A percentile compares a stretch with the other conserved stretches of the same genome.
Conservation (phyloP, 345 rosid genomes). For the Punica granatum region DNA sequence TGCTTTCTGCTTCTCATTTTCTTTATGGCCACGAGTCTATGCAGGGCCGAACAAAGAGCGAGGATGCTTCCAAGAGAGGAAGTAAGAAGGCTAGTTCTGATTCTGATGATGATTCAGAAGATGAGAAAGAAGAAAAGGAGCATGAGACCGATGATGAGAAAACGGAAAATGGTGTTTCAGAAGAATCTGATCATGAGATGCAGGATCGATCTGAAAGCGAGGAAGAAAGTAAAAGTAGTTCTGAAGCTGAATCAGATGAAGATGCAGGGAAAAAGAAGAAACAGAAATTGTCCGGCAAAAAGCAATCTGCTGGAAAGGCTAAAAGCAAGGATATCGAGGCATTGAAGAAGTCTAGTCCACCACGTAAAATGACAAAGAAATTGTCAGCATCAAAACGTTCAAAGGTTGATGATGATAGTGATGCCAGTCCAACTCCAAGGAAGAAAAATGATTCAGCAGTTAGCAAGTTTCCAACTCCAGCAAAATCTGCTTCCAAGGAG, state of each 20-base stretch:
- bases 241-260: constrained; percentile 76
- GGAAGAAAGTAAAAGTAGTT: constrained; percentile 50
- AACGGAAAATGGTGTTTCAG: constrained; percentile 56
- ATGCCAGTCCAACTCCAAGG: constrained; percentile 51
- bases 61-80: constrained; percentile 37
- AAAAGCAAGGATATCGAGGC: constrained; percentile 39
- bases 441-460: constrained; percentile 42
- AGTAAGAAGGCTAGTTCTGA: constrained; percentile 30
- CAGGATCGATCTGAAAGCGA: constrained; percentile 52
- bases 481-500: constrained; percentile 57
- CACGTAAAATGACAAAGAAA: constrained; percentile 44
- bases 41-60: constrained; percentile 54
- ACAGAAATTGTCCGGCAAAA: constrained; percentile 31
- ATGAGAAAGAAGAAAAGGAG: constrained; percentile 39
- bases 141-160: constrained; percentile 41
- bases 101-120: constrained; percentile 50
- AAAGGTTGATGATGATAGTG: constrained; percentile 51
- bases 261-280: constrained; percentile 48
- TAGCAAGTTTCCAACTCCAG: constrained; percentile 41
- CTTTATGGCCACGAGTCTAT: constrained; percentile 9
- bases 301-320: constrained; percentile 47
- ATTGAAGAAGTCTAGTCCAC: constrained; percentile 33
- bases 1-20: not conserved
- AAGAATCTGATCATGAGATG: constrained; percentile 58
- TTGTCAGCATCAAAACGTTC: constrained; percentile 30